These are phyloP conservation scores for Phytomonas serpens DNA, from an alignment of 208 protist genomes.

Conservation along the genomic window DNA sequence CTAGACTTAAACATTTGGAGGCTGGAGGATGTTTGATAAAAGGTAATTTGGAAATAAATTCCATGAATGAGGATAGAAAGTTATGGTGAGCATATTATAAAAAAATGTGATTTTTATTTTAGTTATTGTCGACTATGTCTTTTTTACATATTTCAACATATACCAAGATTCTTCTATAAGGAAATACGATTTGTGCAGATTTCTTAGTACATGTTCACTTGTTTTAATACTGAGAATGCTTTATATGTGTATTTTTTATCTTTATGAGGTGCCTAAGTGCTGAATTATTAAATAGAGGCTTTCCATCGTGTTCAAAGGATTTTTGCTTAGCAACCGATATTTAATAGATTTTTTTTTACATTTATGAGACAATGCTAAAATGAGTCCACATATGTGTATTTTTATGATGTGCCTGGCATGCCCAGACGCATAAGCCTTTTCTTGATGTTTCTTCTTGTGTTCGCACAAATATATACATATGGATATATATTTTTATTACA, in stretches of 20 bases:
- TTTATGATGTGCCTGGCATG: not conserved
- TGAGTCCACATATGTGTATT: conserved; percentile 9
- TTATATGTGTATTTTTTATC: conserved; percentile 13
- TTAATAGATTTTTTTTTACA: conserved; percentile 5
- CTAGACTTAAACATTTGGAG: conserved; percentile 1
- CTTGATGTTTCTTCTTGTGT: conserved; percentile 8
- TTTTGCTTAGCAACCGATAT: conserved; percentile 9
- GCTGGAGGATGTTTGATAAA: conserved; percentile 8
- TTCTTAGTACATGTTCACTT: conserved; percentile 2
- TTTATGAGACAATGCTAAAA: conserved; percentile 17
- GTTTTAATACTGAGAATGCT: conserved; percentile 10
- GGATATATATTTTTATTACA: conserved; percentile 11
- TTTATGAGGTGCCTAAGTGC: conserved; percentile 9
- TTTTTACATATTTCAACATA: conserved; percentile 6
- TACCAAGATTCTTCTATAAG: not conserved
- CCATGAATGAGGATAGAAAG: conserved; percentile 5
- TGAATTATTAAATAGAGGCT: not conserved
- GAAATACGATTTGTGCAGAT: conserved; percentile 12
- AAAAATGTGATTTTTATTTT: conserved; percentile 8
- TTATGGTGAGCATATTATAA: not conserved
- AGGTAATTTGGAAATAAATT: conserved; percentile 11
- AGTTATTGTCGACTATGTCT: conserved; percentile 10
- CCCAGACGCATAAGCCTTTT: conserved; percentile 8
- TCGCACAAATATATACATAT: not conserved
- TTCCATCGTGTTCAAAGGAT: conserved; percentile 1